Evolutionary conservation across 1,139 yeast genomes (phyloP).

Genomic region (Eremothecium cymbalariae): DNA sequence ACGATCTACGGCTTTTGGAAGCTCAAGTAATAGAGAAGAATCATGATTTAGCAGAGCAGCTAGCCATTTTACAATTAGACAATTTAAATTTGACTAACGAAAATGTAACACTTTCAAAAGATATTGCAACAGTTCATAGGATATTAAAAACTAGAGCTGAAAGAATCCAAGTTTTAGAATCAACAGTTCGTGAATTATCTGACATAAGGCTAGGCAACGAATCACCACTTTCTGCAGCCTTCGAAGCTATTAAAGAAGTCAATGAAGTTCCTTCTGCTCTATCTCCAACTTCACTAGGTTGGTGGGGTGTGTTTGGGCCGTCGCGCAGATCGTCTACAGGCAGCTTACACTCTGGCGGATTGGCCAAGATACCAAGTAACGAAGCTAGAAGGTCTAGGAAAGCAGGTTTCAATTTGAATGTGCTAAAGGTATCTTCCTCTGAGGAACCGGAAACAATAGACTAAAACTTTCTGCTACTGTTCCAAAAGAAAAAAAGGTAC

Average conservation of each 20-base stretch:
- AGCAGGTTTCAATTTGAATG: slow-evolving; percentile 4
- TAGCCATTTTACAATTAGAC: slow-evolving; percentile 9
- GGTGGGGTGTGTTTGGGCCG: slow-evolving; percentile 7
- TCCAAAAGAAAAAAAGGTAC: too few relatives aligned
- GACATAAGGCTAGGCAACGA: slow-evolving; percentile 1
- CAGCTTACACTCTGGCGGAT: slow-evolving; percentile 6
- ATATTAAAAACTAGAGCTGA: slow-evolving; percentile 6
- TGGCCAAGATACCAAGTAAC: slow-evolving; percentile 6
- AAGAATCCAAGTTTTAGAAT: slow-evolving; percentile 1
- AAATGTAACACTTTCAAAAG: slow-evolving; percentile 6
- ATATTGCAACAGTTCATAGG: slow-evolving; percentile 6
- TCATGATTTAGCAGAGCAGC: slow-evolving; percentile 17
- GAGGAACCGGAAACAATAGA: slow-evolving; percentile 3
- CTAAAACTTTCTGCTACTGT: not conserved
- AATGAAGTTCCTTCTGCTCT: slow-evolving; percentile 1
- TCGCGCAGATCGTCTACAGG: slow-evolving; percentile 4
- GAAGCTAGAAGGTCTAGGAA: slow-evolving; percentile 4
- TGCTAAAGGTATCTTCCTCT: slow-evolving; percentile 3
- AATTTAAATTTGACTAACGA: slow-evolving; percentile 5
- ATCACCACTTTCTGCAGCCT: slow-evolving; percentile 1
- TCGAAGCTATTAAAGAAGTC: slow-evolving; percentile 5
- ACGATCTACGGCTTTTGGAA: slow-evolving; percentile 11
- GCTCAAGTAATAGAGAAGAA: slow-evolving; percentile 18
- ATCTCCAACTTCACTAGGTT: slow-evolving; percentile 2
- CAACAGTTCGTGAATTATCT: slow-evolving; percentile 2